Evolutionary conservation across 345 rosid genomes (phyloP).

Genomic region (Pseudoturritis turrita): DNA sequence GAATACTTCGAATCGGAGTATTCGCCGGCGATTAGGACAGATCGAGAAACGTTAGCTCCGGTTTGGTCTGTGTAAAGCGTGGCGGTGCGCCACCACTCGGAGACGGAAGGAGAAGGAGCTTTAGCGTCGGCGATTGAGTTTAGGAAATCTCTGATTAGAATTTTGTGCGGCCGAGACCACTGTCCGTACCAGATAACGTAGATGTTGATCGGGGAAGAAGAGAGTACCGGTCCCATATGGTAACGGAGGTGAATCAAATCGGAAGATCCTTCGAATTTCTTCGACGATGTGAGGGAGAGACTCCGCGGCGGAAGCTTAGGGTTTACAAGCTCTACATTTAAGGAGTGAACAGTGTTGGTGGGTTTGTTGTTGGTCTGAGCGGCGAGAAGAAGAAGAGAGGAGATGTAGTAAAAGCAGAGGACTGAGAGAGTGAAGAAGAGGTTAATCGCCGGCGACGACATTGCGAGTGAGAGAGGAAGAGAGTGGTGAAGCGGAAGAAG

Average conservation of each 20-base stretch:
- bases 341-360: conserved; percentile 26
- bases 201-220: conserved; percentile 78
- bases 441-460: conserved; percentile 28
- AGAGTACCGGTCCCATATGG: conserved; percentile 99
- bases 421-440: conserved; percentile 3
- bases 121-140: conserved; percentile 57
- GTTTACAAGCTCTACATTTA: conserved; percentile 41
- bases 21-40: conserved; percentile 65
- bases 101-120: conserved; percentile 52
- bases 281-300: conserved; percentile 46
- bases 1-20: conserved; percentile 55
- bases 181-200: conserved; percentile 92
- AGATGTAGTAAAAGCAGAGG: background rate
- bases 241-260: conserved; percentile 74
- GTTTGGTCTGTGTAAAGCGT: conserved; percentile 95
- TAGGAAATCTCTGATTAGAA: conserved; percentile 71
- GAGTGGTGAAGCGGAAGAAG: background rate
- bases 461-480: conserved; percentile 16
- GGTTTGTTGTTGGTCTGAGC: background rate
- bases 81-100: conserved; percentile 90
- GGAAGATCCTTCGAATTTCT: conserved; percentile 86
- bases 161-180: conserved; percentile 60
- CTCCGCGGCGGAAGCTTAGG: conserved; percentile 71
- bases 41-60: conserved; percentile 79
- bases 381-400: background rate